Evolutionary conservation across 2,329 filamentous ascomycete species (phyloP).

Genomic region (Colletotrichum liriopes): DNA sequence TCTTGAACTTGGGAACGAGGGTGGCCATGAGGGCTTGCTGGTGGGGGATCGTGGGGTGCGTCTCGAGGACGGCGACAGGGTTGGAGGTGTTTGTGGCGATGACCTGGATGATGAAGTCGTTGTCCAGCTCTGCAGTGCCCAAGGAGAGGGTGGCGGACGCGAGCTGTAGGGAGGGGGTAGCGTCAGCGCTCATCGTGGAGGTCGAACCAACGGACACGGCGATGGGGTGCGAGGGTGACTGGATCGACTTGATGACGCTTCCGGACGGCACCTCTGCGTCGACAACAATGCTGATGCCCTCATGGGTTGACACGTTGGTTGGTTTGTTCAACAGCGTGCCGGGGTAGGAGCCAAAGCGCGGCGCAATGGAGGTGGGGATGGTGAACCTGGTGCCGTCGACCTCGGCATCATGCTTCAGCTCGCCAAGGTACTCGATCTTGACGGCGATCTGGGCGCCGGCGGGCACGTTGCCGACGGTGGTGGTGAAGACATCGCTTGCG

Average conservation of each 20-base stretch:
- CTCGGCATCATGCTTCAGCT: slow-evolving; percentile 80
- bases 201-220: slow-evolving; percentile 75
- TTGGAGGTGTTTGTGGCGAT: slow-evolving; percentile 71
- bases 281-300: slow-evolving; percentile 49
- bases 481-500: slow-evolving; percentile 77
- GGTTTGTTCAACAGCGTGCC: slow-evolving; percentile 49
- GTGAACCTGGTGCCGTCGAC: slow-evolving; percentile 79
- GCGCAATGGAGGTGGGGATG: slow-evolving; percentile 77
- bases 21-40: slow-evolving; percentile 80
- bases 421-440: slow-evolving; percentile 77
- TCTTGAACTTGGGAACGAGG: slow-evolving; percentile 78
- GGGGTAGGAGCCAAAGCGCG: slow-evolving; percentile 72
- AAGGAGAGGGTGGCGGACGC: slow-evolving; percentile 75
- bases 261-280: slow-evolving; percentile 65
- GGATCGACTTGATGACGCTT: slow-evolving; percentile 72
- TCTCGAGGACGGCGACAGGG: slow-evolving; percentile 78
- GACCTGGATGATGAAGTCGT: slow-evolving; percentile 79
- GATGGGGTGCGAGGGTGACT: slow-evolving; percentile 79
- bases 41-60: slow-evolving; percentile 72
- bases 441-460: slow-evolving; percentile 70
- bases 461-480: slow-evolving; percentile 78
- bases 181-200: slow-evolving; percentile 58
- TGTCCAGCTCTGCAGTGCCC: slow-evolving; percentile 67
- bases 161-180: slow-evolving; percentile 68
- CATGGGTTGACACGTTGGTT: slow-evolving; percentile 26